A percentile compares a stretch with the other conserved stretches of the same genome.
These are phyloP conservation scores for Eutypella sp. DNA, from an alignment of 2,329 filamentous ascomycete species.

Conservation along the genomic window DNA sequence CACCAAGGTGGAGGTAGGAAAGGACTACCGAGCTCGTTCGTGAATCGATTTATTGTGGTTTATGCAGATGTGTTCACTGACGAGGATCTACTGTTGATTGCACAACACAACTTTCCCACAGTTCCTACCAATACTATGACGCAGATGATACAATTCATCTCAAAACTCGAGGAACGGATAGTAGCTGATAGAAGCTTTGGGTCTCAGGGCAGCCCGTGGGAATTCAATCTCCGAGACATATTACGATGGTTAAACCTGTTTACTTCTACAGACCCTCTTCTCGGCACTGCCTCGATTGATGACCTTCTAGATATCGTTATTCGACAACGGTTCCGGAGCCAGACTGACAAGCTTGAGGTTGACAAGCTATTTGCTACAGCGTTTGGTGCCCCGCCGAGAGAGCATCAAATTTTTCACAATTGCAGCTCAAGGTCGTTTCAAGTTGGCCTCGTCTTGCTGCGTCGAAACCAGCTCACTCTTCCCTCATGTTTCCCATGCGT, in stretches of 20 bases:
- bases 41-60: slow-evolving; percentile 96
- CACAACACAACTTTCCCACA: slow-evolving; percentile 66
- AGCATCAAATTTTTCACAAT: slow-evolving; percentile 67
- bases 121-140: slow-evolving; percentile 55
- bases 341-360: slow-evolving; percentile 62
- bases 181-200: slow-evolving; percentile 55
- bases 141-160: slow-evolving; percentile 74
- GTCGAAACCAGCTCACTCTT: slow-evolving; percentile 52
- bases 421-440: slow-evolving; percentile 64
- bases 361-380: slow-evolving; percentile 60
- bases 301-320: slow-evolving; percentile 83
- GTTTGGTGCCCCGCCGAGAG: slow-evolving; percentile 49
- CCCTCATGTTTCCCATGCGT: slow-evolving; percentile 47
- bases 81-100: slow-evolving; percentile 78
- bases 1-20: slow-evolving; percentile 95
- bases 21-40: slow-evolving; percentile 89
- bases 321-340: slow-evolving; percentile 77
- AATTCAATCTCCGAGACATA: slow-evolving; percentile 89
- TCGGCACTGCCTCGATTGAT: slow-evolving; percentile 54
- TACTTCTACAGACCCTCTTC: slow-evolving; percentile 53
- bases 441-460: slow-evolving; percentile 70
- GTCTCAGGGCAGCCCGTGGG: slow-evolving; percentile 75
- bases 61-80: slow-evolving; percentile 87
- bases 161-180: slow-evolving; percentile 68
- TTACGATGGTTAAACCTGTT: slow-evolving; percentile 80